Evolutionary conservation across 2,329 filamentous ascomycete genomes (phyloP).

Genomic region (Dactylellina parvicollis): DNA sequence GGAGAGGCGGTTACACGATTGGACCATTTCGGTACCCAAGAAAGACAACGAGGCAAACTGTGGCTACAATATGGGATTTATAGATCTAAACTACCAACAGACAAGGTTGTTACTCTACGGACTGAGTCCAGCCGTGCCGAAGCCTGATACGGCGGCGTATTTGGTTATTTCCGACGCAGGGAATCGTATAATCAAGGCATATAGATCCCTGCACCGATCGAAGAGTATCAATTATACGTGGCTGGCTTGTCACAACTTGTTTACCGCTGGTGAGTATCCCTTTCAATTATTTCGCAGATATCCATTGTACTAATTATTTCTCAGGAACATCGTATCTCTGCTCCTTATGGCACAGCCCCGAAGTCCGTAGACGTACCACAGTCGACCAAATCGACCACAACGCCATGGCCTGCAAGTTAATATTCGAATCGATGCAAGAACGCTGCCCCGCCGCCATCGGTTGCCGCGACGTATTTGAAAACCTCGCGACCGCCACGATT

Average conservation of each 20-base stretch:
- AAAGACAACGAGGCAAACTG: slow-evolving; percentile 55
- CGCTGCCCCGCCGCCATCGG: slow-evolving; percentile 56
- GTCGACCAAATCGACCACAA: slow-evolving; percentile 57
- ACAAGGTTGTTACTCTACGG: slow-evolving; percentile 57
- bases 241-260: slow-evolving; percentile 66
- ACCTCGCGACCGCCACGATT: slow-evolving; percentile 56
- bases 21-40: slow-evolving; percentile 70
- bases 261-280: slow-evolving; percentile 63
- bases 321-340: slow-evolving; percentile 58
- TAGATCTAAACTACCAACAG: slow-evolving; percentile 58
- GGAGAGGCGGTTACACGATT: slow-evolving; percentile 81
- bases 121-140: slow-evolving; percentile 56
- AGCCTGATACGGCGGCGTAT: slow-evolving; percentile 55
- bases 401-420: slow-evolving; percentile 55
- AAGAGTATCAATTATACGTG: slow-evolving; percentile 65
- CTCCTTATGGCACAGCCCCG: slow-evolving; percentile 57
- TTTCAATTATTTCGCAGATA: neutral
- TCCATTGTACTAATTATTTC: neutral
- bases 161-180: slow-evolving; percentile 57
- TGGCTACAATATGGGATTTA: slow-evolving; percentile 57
- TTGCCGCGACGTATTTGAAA: slow-evolving; percentile 58
- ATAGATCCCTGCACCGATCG: slow-evolving; percentile 63
- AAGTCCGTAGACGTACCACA: slow-evolving; percentile 56
- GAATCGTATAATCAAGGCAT: slow-evolving; percentile 61
- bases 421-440: slow-evolving; percentile 57